Percentiles rank a stretch among this genome's conserved stretches.
Evolutionary conservation across 768 basidiomycete species (phyloP).

Genomic region (Suillus paluster): DNA sequence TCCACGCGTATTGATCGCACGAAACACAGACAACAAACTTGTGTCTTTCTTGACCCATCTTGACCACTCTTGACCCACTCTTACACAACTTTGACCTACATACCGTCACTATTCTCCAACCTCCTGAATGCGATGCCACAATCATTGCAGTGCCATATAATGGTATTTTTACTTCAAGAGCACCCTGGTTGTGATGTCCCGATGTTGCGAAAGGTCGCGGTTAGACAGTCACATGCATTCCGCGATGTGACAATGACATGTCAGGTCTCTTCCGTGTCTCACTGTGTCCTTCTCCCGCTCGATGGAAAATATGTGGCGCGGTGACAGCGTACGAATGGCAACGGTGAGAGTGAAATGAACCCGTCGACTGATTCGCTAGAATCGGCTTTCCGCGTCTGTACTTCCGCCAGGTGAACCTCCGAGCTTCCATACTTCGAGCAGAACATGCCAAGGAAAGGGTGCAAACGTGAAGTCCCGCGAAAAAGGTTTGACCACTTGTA

Average conservation of each 20-base stretch:
- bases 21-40: no score
- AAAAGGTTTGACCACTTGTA: background rate
- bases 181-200: background rate
- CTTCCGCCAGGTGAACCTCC: background rate
- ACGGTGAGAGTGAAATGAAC: background rate
- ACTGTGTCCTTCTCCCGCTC: conserved; percentile 5
- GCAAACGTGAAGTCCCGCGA: background rate
- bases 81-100: background rate
- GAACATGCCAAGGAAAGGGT: background rate
- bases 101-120: background rate
- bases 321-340: conserved; percentile 7
- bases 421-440: background rate
- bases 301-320: background rate
- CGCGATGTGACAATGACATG: conserved; percentile 9
- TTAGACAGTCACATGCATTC: background rate
- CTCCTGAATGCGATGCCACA: conserved; percentile 23
- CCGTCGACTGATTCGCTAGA: background rate
- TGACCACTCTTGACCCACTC: background rate
- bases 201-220: background rate
- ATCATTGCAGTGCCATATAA: conserved; percentile 31
- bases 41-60: background rate
- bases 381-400: background rate
- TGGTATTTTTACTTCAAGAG: conserved; percentile 1
- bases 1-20: background rate
- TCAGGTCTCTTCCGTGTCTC: background rate